A percentile compares a stretch with the other conserved stretches of the same genome.
These are phyloP conservation scores for Mucuna pruriens DNA, from an alignment of 306 rosid species.

Conservation along the genomic window DNA sequence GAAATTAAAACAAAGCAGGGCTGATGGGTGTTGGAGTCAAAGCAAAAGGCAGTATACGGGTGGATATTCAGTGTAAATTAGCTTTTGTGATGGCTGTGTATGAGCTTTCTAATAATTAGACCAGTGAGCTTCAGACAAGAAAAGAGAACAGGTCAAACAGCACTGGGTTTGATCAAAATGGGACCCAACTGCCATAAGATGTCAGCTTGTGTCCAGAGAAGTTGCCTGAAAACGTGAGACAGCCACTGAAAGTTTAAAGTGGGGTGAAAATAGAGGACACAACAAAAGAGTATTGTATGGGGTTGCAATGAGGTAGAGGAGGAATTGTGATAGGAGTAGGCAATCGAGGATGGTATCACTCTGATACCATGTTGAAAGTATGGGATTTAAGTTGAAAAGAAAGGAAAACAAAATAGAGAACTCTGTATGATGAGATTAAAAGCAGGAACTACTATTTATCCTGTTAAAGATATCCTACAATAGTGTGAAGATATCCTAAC, in stretches of 20 bases:
- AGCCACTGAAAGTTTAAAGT: neutral
- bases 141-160: neutral
- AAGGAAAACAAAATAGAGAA: neutral
- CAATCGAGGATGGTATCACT: neutral
- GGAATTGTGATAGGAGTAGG: neutral
- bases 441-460: neutral
- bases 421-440: neutral
- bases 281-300: neutral
- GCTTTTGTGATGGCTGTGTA: neutral
- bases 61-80: neutral
- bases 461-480: neutral
- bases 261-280: neutral
- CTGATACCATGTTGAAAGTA: neutral
- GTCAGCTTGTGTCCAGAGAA: neutral
- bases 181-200: neutral
- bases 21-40: neutral
- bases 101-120: neutral
- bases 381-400: neutral
- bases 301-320: neutral
- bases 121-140: neutral
- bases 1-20: neutral
- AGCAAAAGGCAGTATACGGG: neutral
- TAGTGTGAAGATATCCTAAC: neutral
- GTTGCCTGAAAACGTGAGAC: neutral
- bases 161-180: neutral